phyloP scores from a whole-genome alignment of 2,329 filamentous ascomycete genomes.

The Stenocarpella maydis region DNA sequence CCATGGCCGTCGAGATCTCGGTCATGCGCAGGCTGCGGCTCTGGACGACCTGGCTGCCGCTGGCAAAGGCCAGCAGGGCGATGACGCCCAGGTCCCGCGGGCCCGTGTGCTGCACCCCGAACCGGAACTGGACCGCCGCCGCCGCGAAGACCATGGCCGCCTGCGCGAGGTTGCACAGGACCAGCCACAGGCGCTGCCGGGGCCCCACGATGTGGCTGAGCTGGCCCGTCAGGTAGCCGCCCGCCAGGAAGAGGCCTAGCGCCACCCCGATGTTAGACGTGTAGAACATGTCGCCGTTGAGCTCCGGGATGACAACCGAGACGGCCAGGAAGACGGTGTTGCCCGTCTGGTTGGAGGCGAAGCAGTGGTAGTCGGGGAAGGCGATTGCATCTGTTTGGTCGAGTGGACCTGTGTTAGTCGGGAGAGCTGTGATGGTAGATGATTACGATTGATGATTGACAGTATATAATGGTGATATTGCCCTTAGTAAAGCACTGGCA shows the following conservation, averaged over 20 bases:
- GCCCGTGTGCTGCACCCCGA: constrained; percentile 48
- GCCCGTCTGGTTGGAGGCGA: constrained; percentile 71
- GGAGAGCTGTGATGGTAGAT: too few species aligned
- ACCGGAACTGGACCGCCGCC: constrained; percentile 55
- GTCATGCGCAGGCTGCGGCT: constrained; percentile 62
- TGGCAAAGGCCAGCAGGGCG: constrained; percentile 61
- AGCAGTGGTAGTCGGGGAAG: constrained; percentile 69
- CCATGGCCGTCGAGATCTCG: constrained; percentile 72
- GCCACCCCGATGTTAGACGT: constrained; percentile 63
- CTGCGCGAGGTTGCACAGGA: constrained; percentile 63
- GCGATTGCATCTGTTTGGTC: constrained; percentile 59
- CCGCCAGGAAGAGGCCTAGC: constrained; percentile 63
- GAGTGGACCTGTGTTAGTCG: not conserved
- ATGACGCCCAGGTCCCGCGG: constrained; percentile 54
- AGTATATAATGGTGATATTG: not conserved
- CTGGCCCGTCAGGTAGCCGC: constrained; percentile 65
- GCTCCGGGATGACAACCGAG: constrained; percentile 58
- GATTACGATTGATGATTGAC: not conserved
- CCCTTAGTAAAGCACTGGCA: too few species aligned
- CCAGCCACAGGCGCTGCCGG: constrained; percentile 60
- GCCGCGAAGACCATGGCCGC: constrained; percentile 62
- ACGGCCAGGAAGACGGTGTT: constrained; percentile 68
- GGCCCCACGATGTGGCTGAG: constrained; percentile 61
- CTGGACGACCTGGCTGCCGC: constrained; percentile 67
- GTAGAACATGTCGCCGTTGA: constrained; percentile 58